Evolutionary conservation across 768 basidiomycete species (phyloP).

Genomic region (Collybiopsis luxurians): DNA sequence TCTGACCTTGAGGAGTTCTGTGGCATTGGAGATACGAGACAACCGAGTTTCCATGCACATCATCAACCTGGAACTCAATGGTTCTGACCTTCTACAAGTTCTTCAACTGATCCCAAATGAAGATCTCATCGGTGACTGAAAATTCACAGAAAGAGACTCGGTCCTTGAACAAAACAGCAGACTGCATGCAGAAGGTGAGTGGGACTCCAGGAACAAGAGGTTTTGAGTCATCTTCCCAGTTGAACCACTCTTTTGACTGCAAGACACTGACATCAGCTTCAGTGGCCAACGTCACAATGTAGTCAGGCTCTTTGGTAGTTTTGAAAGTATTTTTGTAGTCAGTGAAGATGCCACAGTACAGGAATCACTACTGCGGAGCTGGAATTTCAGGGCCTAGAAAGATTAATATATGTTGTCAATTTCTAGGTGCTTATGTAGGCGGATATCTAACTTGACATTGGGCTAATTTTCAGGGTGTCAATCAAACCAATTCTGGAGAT

Average conservation of each 20-base stretch:
- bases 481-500: too few species aligned
- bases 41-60: conserved; percentile 91
- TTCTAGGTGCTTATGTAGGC: too few species aligned
- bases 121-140: conserved; percentile 80
- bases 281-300: conserved; percentile 68
- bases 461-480: too few species aligned
- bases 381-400: too few species aligned
- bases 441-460: too few species aligned
- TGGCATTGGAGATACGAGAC: conserved; percentile 91
- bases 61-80: conserved; percentile 82
- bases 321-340: conserved; percentile 98
- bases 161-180: conserved; percentile 89
- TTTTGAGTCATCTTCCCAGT: conserved; percentile 84
- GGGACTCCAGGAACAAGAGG: conserved; percentile 81
- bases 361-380: too few species aligned
- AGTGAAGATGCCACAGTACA: conserved; percentile 90
- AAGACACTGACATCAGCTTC: conserved; percentile 91
- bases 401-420: too few species aligned
- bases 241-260: conserved; percentile 96
- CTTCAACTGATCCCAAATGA: conserved; percentile 86
- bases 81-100: conserved; percentile 85
- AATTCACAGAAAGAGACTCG: conserved; percentile 81
- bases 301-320: conserved; percentile 85
- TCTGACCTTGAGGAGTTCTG: conserved; percentile 74
- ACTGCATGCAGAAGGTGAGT: conserved; percentile 87